Evolutionary conservation across 225 moss, liverwort and hornwort genomes (phyloP).

Genomic region (Asterella californica): DNA sequence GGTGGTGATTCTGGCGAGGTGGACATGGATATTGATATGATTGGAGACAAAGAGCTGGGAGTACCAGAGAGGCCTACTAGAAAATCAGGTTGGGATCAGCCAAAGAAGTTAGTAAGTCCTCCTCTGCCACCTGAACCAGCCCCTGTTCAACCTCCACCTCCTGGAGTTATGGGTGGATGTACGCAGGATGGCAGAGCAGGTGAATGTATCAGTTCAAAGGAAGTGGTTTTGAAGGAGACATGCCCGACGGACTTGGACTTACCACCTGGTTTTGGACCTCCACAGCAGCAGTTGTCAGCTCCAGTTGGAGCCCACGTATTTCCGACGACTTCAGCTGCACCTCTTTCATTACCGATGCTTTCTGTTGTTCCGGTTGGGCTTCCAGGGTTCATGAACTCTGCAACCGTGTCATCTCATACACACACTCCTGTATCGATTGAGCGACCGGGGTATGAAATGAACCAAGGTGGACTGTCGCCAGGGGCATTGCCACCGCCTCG

Average conservation of each 20-base stretch:
- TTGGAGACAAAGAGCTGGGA: constrained; percentile 61
- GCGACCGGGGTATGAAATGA: background rate
- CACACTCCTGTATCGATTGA: background rate
- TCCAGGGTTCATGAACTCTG: background rate
- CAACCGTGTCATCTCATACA: background rate
- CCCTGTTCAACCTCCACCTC: constrained; percentile 48
- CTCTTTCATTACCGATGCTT: background rate
- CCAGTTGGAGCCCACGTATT: background rate
- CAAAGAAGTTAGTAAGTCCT: constrained; percentile 25
- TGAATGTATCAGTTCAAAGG: constrained; percentile 29
- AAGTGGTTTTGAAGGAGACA: constrained; percentile 30
- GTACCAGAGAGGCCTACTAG: constrained; percentile 48
- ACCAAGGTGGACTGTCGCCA: background rate
- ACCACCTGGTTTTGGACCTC: constrained; percentile 85
- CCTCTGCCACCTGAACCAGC: constrained; percentile 51
- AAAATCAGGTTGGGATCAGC: constrained; percentile 43
- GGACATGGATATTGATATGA: constrained; percentile 93
- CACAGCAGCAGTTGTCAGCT: constrained; percentile 21
- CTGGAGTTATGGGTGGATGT: constrained; percentile 18
- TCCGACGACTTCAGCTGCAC: background rate
- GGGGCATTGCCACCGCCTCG: background rate
- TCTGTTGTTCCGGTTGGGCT: background rate
- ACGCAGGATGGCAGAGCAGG: constrained; percentile 25
- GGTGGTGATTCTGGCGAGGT: constrained; percentile 52
- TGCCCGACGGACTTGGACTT: constrained; percentile 44